Base-by-base conservation (phyloP, 1,284 basidiomycete species). In the Pseudozyma thailandica region DNA sequence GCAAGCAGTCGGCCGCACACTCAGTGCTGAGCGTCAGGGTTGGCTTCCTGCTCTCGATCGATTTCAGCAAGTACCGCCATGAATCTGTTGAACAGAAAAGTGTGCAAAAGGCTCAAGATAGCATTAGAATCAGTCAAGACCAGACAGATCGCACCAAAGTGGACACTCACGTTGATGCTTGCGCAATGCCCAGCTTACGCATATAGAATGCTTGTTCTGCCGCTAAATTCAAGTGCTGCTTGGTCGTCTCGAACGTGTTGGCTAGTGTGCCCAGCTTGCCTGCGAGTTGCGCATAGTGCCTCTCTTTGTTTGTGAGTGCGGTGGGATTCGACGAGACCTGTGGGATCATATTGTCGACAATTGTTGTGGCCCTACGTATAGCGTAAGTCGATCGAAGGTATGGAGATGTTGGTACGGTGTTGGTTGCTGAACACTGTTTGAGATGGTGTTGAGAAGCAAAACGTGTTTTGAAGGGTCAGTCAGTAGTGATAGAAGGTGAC, bases 191-290 rank as follows among this genome's bases (percentile, higher is more conserved):
- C 7, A 73, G 55, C 33, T 73, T 70, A 44, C 71, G 59, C 53
- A 73, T 65, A 43, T 69, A 73, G 54, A 69, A 64, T 1, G 71
- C 71, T 31, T 73, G 71, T 33, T 73, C 71, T 8, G 71, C 65
- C 33, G 62, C 61, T 28, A 70, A 20, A 20, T 55, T 63, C 27
- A 70, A 53, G 28, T 63, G 58, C 41, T 63, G 59, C 49, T 63
- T 68, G 38, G 65, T 70, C 12, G 57, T 68, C 20, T 60, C 61
- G 25, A 73, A 63, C 10, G 65, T 50, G 38, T 49, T 56, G 47
- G 63, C 59, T 12, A 73, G 60, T 4, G 63, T 52, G 3, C 47
- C 60, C 9, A 73, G 62, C 47, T 70, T 62, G n/a, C 26, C 51
- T 6, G 71, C 71, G 7, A 73, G 61, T 27, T 69, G 64, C 15